Evolutionary conservation across 805 yeast species (phyloP).

Genomic region (Schizosaccharomyces lindneri): DNA sequence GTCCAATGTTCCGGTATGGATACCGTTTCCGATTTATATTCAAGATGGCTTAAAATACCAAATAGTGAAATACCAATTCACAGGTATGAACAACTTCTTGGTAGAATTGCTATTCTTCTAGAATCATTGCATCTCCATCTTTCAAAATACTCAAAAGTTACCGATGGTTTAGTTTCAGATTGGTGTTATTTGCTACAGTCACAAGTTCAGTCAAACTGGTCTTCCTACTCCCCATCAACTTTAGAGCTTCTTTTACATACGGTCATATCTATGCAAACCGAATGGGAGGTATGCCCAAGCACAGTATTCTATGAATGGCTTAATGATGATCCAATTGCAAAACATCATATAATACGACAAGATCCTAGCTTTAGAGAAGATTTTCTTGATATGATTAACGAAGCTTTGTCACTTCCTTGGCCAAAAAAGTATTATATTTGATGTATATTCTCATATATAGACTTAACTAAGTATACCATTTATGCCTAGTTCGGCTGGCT

Average conservation of each 20-base stretch:
- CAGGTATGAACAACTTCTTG: no score
- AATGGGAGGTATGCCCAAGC: neutral
- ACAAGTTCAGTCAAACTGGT: no score
- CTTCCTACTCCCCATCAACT: neutral
- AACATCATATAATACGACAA: neutral
- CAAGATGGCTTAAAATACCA: no score
- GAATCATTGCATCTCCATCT: no score
- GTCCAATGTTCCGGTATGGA: no score
- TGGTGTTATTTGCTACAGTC: no score
- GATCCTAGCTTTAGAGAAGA: neutral
- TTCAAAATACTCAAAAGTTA: no score
- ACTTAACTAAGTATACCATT: neutral
- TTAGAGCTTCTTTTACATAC: neutral
- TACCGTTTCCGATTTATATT: no score
- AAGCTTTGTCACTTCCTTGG: neutral
- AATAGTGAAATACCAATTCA: no score
- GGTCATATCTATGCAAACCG: neutral
- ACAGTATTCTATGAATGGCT: neutral
- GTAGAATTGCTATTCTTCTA: no score
- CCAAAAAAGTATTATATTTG: neutral
- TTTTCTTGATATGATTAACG: neutral
- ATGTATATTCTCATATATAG: neutral
- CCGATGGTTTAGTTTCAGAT: no score
- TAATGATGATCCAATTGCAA: neutral
- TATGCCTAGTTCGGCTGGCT: neutral